These are phyloP conservation scores for Fusarium brevicatenulatum DNA, from an alignment of 2,329 filamentous ascomycete species.

Conservation along the genomic window DNA sequence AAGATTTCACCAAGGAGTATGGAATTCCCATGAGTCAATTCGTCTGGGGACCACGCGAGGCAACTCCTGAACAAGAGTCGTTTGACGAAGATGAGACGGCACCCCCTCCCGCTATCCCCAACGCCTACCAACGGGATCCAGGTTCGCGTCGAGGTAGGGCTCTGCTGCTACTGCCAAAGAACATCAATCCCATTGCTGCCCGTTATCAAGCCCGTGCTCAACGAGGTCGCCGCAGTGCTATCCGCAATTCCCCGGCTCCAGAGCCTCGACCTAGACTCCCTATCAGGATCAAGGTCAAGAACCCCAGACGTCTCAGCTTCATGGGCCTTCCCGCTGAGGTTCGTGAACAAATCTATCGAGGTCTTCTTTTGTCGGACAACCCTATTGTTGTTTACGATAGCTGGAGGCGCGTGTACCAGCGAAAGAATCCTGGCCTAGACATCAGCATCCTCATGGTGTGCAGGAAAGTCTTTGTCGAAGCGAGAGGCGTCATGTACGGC, in stretches of 20 bases:
- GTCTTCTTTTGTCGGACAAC: constrained; percentile 46
- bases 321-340: constrained; percentile 46
- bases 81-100: constrained; percentile 34
- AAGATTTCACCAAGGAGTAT: constrained; percentile 18
- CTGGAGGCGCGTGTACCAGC: constrained; percentile 49
- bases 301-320: constrained; percentile 2
- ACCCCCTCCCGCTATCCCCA: constrained; percentile 20
- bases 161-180: not conserved
- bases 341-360: constrained; percentile 46
- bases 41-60: constrained; percentile 11
- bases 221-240: not conserved
- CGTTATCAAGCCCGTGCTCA: not conserved
- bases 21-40: constrained; percentile 27
- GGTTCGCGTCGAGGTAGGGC: not conserved
- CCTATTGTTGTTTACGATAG: constrained; percentile 49
- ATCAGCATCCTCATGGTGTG: constrained; percentile 53
- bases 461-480: constrained; percentile 50
- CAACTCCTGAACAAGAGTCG: not conserved
- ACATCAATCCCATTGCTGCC: not conserved
- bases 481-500: constrained; percentile 56
- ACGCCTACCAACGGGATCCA: not conserved
- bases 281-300: not conserved
- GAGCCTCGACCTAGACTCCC: not conserved
- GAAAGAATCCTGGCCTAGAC: constrained; percentile 46
- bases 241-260: not conserved